phyloP scores from a whole-genome alignment of 2,329 filamentous ascomycete genomes.

The Xylaria sp. region DNA sequence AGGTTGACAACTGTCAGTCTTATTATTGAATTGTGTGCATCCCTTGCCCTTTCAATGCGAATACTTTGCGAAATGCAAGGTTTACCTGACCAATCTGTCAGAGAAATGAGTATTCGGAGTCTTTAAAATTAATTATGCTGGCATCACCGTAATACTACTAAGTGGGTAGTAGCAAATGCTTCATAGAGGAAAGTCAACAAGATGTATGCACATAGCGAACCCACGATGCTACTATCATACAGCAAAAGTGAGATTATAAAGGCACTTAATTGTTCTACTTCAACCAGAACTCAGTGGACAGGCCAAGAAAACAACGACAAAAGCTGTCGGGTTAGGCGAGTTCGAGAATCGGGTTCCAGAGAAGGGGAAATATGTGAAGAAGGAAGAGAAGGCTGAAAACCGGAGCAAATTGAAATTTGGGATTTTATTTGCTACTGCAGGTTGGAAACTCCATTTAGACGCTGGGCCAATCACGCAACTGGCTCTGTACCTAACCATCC shows the following conservation, averaged over 20 bases:
- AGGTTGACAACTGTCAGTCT: neutral
- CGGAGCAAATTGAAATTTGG: slow-evolving; percentile 16
- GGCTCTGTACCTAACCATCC: neutral
- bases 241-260: slow-evolving; percentile 70
- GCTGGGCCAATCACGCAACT: slow-evolving; percentile 40
- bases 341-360: slow-evolving; percentile 50
- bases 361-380: slow-evolving; percentile 63
- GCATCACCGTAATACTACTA: neutral
- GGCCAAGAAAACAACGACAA: slow-evolving; percentile 52
- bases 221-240: slow-evolving; percentile 59
- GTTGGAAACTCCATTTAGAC: neutral
- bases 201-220: slow-evolving; percentile 72
- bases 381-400: slow-evolving; percentile 47
- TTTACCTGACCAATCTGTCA: neutral
- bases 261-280: slow-evolving; percentile 65
- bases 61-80: neutral
- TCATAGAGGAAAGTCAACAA: neutral
- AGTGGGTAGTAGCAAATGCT: neutral
- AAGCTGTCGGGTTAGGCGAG: slow-evolving; percentile 43
- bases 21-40: neutral
- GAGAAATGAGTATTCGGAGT: neutral
- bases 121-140: neutral
- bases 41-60: neutral
- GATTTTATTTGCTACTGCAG: slow-evolving; percentile 32
- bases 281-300: slow-evolving; percentile 57